These are phyloP conservation scores for Blastobotrys illinoisensis DNA, from an alignment of 1,139 yeast genomes.

Conservation along the genomic window DNA sequence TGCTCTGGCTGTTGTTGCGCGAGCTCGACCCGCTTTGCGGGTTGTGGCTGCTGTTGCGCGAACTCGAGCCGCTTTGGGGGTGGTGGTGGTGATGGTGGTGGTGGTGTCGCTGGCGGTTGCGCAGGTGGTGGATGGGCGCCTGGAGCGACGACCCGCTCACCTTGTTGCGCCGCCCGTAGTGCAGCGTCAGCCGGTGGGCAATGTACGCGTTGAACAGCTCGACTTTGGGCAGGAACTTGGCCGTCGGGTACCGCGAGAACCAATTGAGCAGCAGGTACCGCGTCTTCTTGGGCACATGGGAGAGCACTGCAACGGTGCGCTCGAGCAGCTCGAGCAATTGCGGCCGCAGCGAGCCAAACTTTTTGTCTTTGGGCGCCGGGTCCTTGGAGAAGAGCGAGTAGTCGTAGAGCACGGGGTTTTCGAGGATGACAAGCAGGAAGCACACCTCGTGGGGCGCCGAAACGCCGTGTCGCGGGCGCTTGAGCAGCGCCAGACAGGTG, in stretches of 20 bases:
- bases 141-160: neutral
- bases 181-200: conserved; percentile 32
- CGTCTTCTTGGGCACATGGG: conserved; percentile 43
- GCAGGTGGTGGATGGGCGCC: neutral
- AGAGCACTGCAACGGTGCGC: conserved; percentile 58
- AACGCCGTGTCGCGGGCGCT: conserved; percentile 23
- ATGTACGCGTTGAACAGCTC: conserved; percentile 36
- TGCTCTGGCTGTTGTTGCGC: neutral
- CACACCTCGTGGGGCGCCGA: conserved; percentile 23
- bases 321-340: conserved; percentile 61
- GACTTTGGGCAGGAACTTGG: conserved; percentile 26
- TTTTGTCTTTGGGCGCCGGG: neutral
- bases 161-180: conserved; percentile 12
- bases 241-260: conserved; percentile 42
- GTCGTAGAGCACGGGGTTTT: conserved; percentile 28
- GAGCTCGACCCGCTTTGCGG: no score
- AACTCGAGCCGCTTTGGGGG: neutral
- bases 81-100: conserved; percentile 1
- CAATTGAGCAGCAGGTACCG: conserved; percentile 51
- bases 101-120: conserved; percentile 1
- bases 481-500: conserved; percentile 23
- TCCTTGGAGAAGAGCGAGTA: conserved; percentile 21
- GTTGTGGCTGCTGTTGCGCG: neutral
- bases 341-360: conserved; percentile 14
- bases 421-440: conserved; percentile 30